Evolutionary conservation across 2,329 filamentous ascomycete genomes (phyloP).

Genomic region (Nemania serpens): DNA sequence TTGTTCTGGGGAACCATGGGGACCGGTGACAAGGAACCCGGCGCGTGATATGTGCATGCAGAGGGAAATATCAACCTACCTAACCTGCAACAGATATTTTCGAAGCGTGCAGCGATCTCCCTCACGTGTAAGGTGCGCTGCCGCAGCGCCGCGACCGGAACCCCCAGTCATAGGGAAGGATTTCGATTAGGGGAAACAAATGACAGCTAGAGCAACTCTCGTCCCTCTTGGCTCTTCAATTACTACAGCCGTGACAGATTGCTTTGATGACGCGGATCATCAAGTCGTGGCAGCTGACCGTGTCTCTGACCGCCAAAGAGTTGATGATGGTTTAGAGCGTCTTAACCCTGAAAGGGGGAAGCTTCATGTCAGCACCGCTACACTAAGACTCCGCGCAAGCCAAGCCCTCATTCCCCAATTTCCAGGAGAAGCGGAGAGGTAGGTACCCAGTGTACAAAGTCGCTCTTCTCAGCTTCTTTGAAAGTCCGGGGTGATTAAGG

Average conservation of each 20-base stretch:
- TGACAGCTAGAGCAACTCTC: slow-evolving; percentile 1
- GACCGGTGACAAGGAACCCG: neutral
- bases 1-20: neutral
- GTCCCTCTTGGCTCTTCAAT: slow-evolving; percentile 13
- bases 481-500: slow-evolving; percentile 23
- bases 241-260: slow-evolving; percentile 17
- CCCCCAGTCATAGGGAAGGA: neutral
- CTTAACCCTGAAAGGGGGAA: slow-evolving; percentile 15
- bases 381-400: slow-evolving; percentile 1
- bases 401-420: slow-evolving; percentile 15
- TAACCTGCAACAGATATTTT: neutral
- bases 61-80: neutral
- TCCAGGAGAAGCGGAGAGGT: slow-evolving; percentile 15
- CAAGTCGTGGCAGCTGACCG: slow-evolving; percentile 15
- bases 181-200: slow-evolving; percentile 6
- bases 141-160: neutral
- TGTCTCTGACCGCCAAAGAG: slow-evolving; percentile 22
- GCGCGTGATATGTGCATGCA: neutral
- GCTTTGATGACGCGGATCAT: slow-evolving; percentile 18
- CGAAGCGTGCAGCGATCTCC: slow-evolving; percentile 9
- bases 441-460: slow-evolving; percentile 12
- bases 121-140: neutral
- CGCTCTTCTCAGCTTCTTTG: neutral
- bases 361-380: slow-evolving; percentile 7
- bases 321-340: slow-evolving; percentile 15